These are phyloP conservation scores for Crithidia brevicula DNA, from an alignment of 208 protist species.

Conservation along the genomic window DNA sequence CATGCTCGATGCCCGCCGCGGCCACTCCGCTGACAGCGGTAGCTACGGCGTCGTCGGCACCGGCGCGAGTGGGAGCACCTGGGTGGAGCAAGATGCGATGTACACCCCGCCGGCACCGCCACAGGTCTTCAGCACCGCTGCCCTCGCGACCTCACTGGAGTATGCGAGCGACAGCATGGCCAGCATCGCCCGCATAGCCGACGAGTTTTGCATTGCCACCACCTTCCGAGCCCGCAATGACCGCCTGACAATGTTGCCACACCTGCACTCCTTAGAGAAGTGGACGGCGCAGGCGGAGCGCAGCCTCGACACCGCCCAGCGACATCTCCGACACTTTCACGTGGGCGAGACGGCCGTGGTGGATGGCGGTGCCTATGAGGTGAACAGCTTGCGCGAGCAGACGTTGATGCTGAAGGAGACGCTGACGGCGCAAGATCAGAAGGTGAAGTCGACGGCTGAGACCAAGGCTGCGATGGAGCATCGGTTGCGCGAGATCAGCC, in stretches of 20 bases:
- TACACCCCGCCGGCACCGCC: conserved; percentile 44
- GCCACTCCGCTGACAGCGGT: background rate
- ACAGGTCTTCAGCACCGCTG: conserved; percentile 57
- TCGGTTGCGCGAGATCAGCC: conserved; percentile 37
- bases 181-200: conserved; percentile 53
- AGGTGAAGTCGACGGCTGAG: conserved; percentile 60
- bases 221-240: conserved; percentile 52
- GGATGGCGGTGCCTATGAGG: conserved; percentile 58
- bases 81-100: conserved; percentile 21
- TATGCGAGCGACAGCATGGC: conserved; percentile 48
- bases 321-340: conserved; percentile 74
- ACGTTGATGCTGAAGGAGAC: conserved; percentile 72
- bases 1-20: conserved; percentile 27
- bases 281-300: conserved; percentile 45
- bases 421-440: conserved; percentile 72
- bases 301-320: conserved; percentile 41
- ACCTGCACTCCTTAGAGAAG: conserved; percentile 41
- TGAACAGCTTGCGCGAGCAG: conserved; percentile 76
- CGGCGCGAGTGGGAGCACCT: conserved; percentile 1
- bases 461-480: conserved; percentile 35
- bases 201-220: conserved; percentile 67
- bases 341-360: conserved; percentile 62
- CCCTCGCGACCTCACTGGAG: conserved; percentile 64
- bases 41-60: conserved; percentile 21
- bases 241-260: conserved; percentile 36